Conservation (phyloP, 441 rosid genomes). For the Pelargonium myrrhifolium region DNA sequence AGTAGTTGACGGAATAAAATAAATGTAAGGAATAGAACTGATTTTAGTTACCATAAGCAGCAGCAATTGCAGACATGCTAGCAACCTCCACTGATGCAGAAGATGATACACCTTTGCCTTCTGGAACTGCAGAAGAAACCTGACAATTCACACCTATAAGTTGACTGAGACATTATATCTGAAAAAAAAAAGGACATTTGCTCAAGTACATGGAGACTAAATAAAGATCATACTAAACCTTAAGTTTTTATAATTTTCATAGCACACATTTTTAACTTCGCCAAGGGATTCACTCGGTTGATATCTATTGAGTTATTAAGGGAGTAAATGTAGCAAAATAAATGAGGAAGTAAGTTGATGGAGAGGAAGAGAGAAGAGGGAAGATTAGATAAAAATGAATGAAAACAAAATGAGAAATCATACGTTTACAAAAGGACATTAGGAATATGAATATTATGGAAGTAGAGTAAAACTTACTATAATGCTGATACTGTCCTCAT, state of each 20-base stretch:
- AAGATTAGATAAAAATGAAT: neutral
- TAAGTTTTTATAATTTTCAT: neutral
- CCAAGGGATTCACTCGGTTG: neutral
- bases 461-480: slow-evolving; percentile 37
- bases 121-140: slow-evolving; percentile 98
- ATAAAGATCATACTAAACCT: neutral
- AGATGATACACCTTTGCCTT: slow-evolving; percentile 99
- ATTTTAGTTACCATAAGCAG: slow-evolving; percentile 70
- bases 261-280: neutral
- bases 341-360: neutral
- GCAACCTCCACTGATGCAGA: slow-evolving; percentile 97
- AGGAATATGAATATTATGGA: neutral
- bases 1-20: neutral
- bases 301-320: neutral
- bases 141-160: slow-evolving; percentile 26
- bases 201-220: neutral
- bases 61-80: slow-evolving; percentile 95
- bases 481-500: slow-evolving; percentile 88
- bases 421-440: neutral
- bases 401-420: neutral
- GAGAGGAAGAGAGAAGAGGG: neutral
- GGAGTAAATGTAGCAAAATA: neutral
- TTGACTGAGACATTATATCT: neutral
- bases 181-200: neutral
- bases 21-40: neutral